A percentile compares a stretch with the other conserved stretches of the same genome.
Evolutionary conservation across 1,284 basidiomycete species (phyloP).

Genomic region (Anthracocystis walkeri): DNA sequence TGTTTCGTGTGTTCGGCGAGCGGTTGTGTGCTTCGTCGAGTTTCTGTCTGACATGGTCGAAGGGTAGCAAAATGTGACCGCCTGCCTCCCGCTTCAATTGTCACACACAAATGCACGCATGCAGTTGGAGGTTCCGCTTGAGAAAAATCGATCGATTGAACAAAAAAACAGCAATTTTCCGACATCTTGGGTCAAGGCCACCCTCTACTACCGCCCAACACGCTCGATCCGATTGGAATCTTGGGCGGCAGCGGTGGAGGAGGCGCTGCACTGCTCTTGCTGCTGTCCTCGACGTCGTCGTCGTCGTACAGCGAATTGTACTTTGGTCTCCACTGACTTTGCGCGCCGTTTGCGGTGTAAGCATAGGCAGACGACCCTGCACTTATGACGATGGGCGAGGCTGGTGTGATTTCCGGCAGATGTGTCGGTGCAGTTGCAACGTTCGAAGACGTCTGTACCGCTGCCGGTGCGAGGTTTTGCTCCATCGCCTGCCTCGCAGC

Average conservation of each 20-base stretch:
- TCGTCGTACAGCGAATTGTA: constrained; percentile 45
- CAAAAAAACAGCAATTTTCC: too few species aligned
- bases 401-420: background rate
- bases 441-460: background rate
- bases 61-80: too few species aligned
- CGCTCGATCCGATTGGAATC: constrained; percentile 25
- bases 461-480: constrained; percentile 13
- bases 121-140: too few species aligned
- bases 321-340: constrained; percentile 21
- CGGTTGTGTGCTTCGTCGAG: too few species aligned
- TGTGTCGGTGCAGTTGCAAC: background rate
- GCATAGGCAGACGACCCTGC: background rate
- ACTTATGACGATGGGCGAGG: background rate
- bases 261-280: background rate
- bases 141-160: too few species aligned
- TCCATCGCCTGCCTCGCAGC: constrained; percentile 43
- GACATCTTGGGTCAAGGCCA: too few species aligned
- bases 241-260: constrained; percentile 44
- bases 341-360: background rate
- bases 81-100: too few species aligned
- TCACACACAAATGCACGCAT: too few species aligned
- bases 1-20: too few species aligned
- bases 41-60: too few species aligned
- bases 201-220: background rate
- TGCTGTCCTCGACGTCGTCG: background rate